Evolutionary conservation across 2,329 filamentous ascomycete species (phyloP).

Genomic region (Blastomyces parvus): DNA sequence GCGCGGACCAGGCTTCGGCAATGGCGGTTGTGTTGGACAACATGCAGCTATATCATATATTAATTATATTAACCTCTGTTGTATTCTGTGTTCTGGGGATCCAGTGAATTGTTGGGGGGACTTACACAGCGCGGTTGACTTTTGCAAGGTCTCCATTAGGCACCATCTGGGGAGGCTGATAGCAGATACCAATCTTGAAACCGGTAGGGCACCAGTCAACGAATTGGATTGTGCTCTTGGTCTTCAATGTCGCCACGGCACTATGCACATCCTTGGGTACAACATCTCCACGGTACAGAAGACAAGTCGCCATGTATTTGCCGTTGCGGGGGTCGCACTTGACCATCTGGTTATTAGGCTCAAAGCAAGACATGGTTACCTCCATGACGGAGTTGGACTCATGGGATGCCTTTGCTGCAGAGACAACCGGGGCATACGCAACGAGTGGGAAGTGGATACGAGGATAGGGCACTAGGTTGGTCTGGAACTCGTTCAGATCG

Average conservation of each 20-base stretch:
- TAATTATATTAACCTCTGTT: constrained; percentile 24
- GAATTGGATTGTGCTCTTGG: constrained; percentile 98
- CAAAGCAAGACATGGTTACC: constrained; percentile 87
- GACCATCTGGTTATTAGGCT: constrained; percentile 99
- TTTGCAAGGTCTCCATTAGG: constrained; percentile 96
- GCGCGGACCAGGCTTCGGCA: constrained; percentile 91
- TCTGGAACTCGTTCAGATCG: constrained; percentile 99
- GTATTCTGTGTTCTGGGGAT: constrained; percentile 13
- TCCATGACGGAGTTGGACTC: constrained; percentile 93
- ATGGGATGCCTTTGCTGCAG: constrained; percentile 88
- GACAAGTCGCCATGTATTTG: constrained; percentile 99
- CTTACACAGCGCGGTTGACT: constrained; percentile 95
- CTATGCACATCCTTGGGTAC: constrained; percentile 91
- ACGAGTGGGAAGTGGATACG: constrained; percentile 99
- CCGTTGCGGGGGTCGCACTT: constrained; percentile 97
- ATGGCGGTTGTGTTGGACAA: constrained; percentile 90
- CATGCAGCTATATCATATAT: constrained; percentile 63
- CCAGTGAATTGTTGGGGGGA: constrained; percentile 23
- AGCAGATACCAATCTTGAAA: constrained; percentile 99
- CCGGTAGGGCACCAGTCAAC: constrained; percentile 99
- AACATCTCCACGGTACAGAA: constrained; percentile 97
- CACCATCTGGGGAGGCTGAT: constrained; percentile 91
- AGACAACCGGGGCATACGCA: constrained; percentile 89
- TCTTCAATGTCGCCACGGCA: constrained; percentile 93
- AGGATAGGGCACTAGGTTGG: constrained; percentile 96